These are phyloP conservation scores for Claviceps quebecensis DNA, from an alignment of 2,329 filamentous ascomycete genomes.

Conservation along the genomic window DNA sequence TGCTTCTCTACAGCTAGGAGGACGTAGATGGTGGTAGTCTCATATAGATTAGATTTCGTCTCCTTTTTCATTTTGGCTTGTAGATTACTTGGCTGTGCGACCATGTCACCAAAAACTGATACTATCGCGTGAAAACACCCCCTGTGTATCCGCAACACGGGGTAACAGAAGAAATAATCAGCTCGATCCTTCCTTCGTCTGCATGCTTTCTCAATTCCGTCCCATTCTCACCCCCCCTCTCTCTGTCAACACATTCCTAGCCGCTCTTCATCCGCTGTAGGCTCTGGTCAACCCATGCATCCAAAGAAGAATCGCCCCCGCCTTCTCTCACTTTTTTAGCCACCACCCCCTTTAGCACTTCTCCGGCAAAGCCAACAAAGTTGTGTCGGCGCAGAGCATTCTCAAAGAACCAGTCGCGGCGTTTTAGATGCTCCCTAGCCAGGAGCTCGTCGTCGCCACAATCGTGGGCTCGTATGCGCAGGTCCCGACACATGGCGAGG, in stretches of 20 bases:
- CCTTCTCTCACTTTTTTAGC: slow-evolving; percentile 54
- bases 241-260: slow-evolving; percentile 21
- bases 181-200: not conserved
- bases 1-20: not conserved
- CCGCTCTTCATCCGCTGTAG: slow-evolving; percentile 36
- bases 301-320: slow-evolving; percentile 45
- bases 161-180: not conserved
- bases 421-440: slow-evolving; percentile 68
- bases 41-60: too few species aligned
- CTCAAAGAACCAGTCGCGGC: slow-evolving; percentile 83
- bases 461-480: slow-evolving; percentile 61
- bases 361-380: slow-evolving; percentile 89
- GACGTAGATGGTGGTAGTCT: too few species aligned
- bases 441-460: slow-evolving; percentile 71
- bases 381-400: slow-evolving; percentile 86
- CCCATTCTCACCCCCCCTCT: slow-evolving; percentile 30
- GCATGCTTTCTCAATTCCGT: not conserved
- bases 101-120: not conserved
- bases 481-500: slow-evolving; percentile 78
- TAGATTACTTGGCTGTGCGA: not conserved
- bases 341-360: slow-evolving; percentile 80
- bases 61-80: not conserved
- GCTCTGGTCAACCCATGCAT: slow-evolving; percentile 58
- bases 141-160: not conserved
- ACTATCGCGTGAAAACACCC: not conserved